phyloP scores from a whole-genome alignment of 2,329 filamentous ascomycete genomes.

The Chlorencoelia australis region DNA sequence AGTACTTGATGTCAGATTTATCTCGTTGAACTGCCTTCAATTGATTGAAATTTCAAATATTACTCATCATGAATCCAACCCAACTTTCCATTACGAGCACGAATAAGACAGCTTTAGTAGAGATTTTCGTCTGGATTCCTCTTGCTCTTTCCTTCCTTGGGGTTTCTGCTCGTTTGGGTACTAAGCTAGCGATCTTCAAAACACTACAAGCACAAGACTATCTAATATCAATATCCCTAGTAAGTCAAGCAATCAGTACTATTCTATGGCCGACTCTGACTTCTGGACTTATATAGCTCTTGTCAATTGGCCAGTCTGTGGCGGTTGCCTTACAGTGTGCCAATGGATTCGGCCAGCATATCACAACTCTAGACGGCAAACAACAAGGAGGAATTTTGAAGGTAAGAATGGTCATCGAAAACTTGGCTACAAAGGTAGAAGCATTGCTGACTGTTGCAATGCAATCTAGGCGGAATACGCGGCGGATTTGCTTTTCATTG shows the following conservation, averaged over 20 bases:
- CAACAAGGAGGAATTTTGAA: not conserved
- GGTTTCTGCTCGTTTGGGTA: not conserved
- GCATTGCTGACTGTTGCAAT: too few species aligned
- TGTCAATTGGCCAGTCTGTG: slow-evolving; percentile 3
- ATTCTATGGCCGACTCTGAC: not conserved
- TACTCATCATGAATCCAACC: slow-evolving; percentile 1
- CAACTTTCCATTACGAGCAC: not conserved
- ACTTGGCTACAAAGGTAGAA: too few species aligned
- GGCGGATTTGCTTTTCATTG: too few species aligned
- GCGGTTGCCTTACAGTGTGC: slow-evolving; percentile 4
- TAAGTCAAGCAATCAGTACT: not conserved
- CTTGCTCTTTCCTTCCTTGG: not conserved
- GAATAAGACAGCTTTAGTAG: slow-evolving; percentile 2
- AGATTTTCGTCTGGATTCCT: slow-evolving; percentile 2
- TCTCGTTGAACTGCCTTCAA: too few species aligned
- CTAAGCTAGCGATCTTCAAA: not conserved
- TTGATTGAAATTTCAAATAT: too few species aligned
- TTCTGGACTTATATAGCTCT: not conserved
- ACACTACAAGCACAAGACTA: slow-evolving; percentile 1
- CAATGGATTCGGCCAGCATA: slow-evolving; percentile 4
- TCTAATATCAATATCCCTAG: slow-evolving; percentile 1
- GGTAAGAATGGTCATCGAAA: too few species aligned
- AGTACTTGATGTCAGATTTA: too few species aligned
- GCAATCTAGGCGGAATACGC: too few species aligned
- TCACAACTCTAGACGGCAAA: not conserved